Evolutionary conservation across 768 basidiomycete genomes (phyloP).

Genomic region (Tremella fuciformis): DNA sequence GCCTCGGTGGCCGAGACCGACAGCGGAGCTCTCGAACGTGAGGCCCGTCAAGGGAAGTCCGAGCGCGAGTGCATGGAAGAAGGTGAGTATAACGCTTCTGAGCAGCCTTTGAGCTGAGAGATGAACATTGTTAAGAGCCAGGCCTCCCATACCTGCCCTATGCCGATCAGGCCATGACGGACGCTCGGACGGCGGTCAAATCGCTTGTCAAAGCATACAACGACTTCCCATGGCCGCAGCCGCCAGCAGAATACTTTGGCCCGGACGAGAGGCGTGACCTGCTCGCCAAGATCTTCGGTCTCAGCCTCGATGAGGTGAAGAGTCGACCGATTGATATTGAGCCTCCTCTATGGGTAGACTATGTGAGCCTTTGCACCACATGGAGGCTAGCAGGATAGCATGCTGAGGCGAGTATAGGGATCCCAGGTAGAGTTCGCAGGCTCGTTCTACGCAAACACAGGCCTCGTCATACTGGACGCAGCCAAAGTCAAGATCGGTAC

Average conservation of each 20-base stretch:
- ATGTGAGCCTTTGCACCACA: conserved; percentile 6
- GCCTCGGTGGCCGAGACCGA: background rate
- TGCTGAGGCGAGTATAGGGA: conserved; percentile 5
- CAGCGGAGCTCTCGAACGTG: background rate
- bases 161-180: conserved; percentile 6
- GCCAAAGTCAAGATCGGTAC: conserved; percentile 20
- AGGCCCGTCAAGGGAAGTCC: background rate
- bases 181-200: conserved; percentile 8
- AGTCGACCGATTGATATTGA: conserved; percentile 15
- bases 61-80: conserved; percentile 1
- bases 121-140: background rate
- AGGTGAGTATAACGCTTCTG: background rate
- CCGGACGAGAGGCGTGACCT: conserved; percentile 12
- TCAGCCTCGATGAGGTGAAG: conserved; percentile 13
- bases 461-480: conserved; percentile 16
- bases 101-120: background rate
- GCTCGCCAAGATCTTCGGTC: conserved; percentile 11
- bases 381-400: background rate
- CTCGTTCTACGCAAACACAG: conserved; percentile 16
- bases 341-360: conserved; percentile 18
- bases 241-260: conserved; percentile 15
- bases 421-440: conserved; percentile 13
- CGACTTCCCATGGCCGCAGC: conserved; percentile 13
- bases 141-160: conserved; percentile 17
- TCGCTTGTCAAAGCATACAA: conserved; percentile 15